Base-by-base conservation (phyloP, 805 yeast species). In the Metschnikowia arizonensis region DNA sequence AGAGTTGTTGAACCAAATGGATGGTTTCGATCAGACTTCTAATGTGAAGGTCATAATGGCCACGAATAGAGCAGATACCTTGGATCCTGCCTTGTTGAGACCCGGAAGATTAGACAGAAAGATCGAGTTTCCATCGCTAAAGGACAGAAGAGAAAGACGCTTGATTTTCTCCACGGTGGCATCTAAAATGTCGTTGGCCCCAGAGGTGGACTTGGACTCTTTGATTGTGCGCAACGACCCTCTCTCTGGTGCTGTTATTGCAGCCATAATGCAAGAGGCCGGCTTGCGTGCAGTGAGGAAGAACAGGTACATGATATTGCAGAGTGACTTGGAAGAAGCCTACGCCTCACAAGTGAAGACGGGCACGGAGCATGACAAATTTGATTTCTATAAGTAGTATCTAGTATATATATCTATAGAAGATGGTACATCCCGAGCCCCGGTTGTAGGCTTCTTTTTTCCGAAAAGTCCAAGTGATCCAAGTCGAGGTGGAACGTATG, bases 231-330 rank as follows among this genome's bases (percentile, higher is more conserved):
- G 99, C 67, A 93, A 93, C 63, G 99, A 93, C 64, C 96, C 99
- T 33, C 74, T 95, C 48, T 88, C 97, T 30, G 99, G 99, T 62
- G 99, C 96, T 10, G 79, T 91, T 46, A 93, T 93, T 62, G 98
- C 99, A 12, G 99, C 99, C 14, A 91, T 93, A 56, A 93, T 93
- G 99, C 99, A 93, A 77, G 99, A 95, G 71, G 99, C 99, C 24
- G 99, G 99, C 55, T 78, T 93, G 56, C 82, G 99, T 57, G 99
- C 99, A 1, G 98, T 93, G 38, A 85, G 99, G 73, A 93, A 91
- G 73, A 93, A 93, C 68, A 81, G 99, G 71, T 93, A 95, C 66
- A 95, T 93, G 68, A 95, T 93, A 54, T 74, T 95, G 61, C 98
- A 93, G 71, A 83, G 84, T 62, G 99, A 93, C 72, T 75, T 93